Base-by-base conservation (phyloP, 192 early-diverging fungal species). In the Chytriomyces hyalinus region DNA sequence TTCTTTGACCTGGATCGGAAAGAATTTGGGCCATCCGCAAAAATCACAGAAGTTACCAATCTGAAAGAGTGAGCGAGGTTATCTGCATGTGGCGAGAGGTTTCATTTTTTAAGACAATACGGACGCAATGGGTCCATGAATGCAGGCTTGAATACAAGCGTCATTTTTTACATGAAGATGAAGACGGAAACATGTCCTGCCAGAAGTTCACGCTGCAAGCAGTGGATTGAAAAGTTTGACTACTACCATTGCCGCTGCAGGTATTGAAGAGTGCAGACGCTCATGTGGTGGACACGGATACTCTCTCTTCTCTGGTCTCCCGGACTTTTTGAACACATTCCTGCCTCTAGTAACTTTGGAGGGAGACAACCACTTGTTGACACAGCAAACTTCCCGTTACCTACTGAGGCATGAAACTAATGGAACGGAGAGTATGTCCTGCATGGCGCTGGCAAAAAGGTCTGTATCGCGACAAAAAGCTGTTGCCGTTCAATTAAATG, bases 191-290 rank as follows among this genome's bases (percentile, higher is more conserved):
- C 67, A 24, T 69, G 65, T 67, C 6, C 67, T 78, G 1, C 59
- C 65, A 85, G 94, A 96, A 80, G 92, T 95, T 20, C 95, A 97
- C 77, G 94, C 94, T 20, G 96, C 95, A 57, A 91, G 90, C 66
- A 94, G 94, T 7, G 95, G 95, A 59, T 87, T 97, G 72, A 97
- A 97, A 83, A 94, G 94, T 62, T 95, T 96, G 80, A 95, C 94
- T 82, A 97, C 96, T 7, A 96, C 94, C 92, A 93, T 91, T 78
- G 93, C 92, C 47, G 87, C 96, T 49, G 91, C 91, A 79, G 93
- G 92, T 61, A 97, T 97, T 70, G 94, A 97, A 82, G 91, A 94
- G 81, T 95, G 94, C 84, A 90, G 95, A 48, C 95, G 96, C 85
- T 86, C 93, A 15, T 87, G 93, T 66, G 95, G 95, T 78, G 95